Evolutionary conservation across 306 rosid genomes (phyloP).

Genomic region (Gillenia trifoliata): DNA sequence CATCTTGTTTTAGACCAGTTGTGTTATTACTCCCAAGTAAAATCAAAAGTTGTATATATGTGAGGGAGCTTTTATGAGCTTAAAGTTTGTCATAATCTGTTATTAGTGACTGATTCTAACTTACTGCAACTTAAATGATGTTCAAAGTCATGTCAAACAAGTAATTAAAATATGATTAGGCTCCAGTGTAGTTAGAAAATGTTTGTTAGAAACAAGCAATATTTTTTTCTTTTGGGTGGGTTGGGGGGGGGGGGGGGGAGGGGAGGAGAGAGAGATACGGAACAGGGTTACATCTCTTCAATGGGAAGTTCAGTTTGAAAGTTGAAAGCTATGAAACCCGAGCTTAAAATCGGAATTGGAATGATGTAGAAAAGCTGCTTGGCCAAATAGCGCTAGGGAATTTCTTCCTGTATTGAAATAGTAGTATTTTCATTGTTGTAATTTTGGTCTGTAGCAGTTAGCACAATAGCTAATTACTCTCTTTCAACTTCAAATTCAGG

Average conservation of each 20-base stretch:
- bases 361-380: not conserved
- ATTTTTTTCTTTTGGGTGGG: not conserved
- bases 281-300: not conserved
- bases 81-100: not conserved
- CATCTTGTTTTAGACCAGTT: not conserved
- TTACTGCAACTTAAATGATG: not conserved
- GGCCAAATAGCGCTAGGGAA: too few species aligned
- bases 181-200: not conserved
- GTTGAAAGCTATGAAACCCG: not conserved
- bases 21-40: not conserved
- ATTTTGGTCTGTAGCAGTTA: not conserved
- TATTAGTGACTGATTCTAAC: not conserved
- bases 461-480: not conserved
- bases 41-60: not conserved
- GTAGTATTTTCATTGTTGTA: not conserved
- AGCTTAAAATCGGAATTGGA: not conserved
- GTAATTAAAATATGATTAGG: not conserved
- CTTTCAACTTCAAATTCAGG: slow-evolving; percentile 1
- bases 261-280: not conserved
- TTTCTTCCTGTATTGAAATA: not conserved
- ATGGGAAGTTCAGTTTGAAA: not conserved
- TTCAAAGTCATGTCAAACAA: not conserved
- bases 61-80: not conserved
- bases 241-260: not conserved
- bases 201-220: not conserved